phyloP scores from a whole-genome alignment of 2,329 filamentous ascomycete genomes.

The Apiospora marii region DNA sequence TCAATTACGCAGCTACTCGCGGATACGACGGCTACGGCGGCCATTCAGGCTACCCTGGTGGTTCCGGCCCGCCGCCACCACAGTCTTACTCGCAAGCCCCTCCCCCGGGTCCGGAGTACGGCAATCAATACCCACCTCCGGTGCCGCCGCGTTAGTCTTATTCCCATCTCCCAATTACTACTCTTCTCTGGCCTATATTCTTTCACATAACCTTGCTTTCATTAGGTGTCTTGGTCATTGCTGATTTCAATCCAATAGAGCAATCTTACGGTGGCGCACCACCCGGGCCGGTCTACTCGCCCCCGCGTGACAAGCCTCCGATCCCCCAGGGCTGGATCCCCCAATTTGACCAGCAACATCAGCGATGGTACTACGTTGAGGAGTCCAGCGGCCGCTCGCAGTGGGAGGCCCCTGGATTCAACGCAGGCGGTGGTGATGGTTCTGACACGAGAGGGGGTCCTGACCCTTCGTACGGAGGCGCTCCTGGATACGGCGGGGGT shows the following conservation, averaged over 20 bases:
- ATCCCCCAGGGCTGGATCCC: constrained; percentile 68
- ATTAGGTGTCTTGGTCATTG: neutral
- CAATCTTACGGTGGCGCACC: constrained; percentile 30
- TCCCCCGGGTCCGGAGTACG: constrained; percentile 23
- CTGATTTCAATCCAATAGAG: neutral
- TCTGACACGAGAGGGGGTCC: constrained; percentile 24
- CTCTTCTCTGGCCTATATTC: neutral
- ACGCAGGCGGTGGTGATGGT: neutral
- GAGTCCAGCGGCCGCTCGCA: constrained; percentile 64
- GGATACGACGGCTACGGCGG: constrained; percentile 27
- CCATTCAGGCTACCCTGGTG: constrained; percentile 25
- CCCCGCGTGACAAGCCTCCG: constrained; percentile 52
- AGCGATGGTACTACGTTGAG: constrained; percentile 73
- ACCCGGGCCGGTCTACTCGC: constrained; percentile 43
- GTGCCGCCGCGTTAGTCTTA: constrained; percentile 5
- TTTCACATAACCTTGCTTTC: neutral
- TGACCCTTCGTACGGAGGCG: constrained; percentile 24
- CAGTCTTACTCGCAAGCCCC: constrained; percentile 4
- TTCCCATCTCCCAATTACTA: neutral
- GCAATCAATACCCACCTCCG: constrained; percentile 18
- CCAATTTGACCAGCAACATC: constrained; percentile 67
- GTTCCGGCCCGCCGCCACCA: constrained; percentile 24
- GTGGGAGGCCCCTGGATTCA: constrained; percentile 29
- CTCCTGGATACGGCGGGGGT: constrained; percentile 19
- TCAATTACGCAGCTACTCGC: constrained; percentile 20